These are phyloP conservation scores for Dioscorea dumetorum DNA, from an alignment of 106 monocot genomes.

Conservation along the genomic window DNA sequence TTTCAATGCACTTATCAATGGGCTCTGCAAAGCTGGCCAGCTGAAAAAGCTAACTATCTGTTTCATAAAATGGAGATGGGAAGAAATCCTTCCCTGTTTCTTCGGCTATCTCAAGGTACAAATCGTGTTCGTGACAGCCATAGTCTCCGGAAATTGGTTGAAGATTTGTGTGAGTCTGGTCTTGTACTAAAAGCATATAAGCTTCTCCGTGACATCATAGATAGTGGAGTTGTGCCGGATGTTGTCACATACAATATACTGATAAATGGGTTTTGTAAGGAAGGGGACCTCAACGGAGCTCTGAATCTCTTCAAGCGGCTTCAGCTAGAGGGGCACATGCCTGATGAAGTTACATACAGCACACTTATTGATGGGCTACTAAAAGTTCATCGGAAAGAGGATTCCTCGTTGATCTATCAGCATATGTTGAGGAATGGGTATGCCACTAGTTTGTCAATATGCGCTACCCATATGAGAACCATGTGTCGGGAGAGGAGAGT, in stretches of 20 bases:
- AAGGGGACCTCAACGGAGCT: slow-evolving; percentile 37
- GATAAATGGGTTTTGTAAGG: slow-evolving; percentile 69
- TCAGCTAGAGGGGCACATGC: slow-evolving; percentile 39
- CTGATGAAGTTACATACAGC: slow-evolving; percentile 56
- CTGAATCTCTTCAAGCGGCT: slow-evolving; percentile 60
- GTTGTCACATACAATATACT: slow-evolving; percentile 57
- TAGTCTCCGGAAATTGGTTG: slow-evolving; percentile 33
- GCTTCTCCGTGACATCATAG: slow-evolving; percentile 56
- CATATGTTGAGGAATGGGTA: slow-evolving; percentile 43
- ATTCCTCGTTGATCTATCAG: slow-evolving; percentile 37
- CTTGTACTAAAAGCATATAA: slow-evolving; percentile 66
- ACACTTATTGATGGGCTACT: slow-evolving; percentile 58
- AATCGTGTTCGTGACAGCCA: slow-evolving; percentile 23
- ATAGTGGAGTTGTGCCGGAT: slow-evolving; percentile 72
- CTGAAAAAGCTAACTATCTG: slow-evolving; percentile 56
- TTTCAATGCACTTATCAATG: slow-evolving; percentile 74
- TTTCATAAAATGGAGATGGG: slow-evolving; percentile 82
- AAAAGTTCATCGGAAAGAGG: slow-evolving; percentile 22
- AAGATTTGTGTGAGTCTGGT: slow-evolving; percentile 53
- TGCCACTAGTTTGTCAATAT: slow-evolving; percentile 43
- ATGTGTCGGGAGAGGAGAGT: slow-evolving; percentile 45
- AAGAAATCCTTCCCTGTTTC: slow-evolving; percentile 58
- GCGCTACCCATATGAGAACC: slow-evolving; percentile 42
- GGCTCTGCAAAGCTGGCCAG: slow-evolving; percentile 57
- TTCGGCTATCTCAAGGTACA: slow-evolving; percentile 63